Evolutionary conservation across 176 grass and related monocot genomes (phyloP), one percentile per base, ranked within the genome.

Genomic region (Hyparrhenia diplandra): DNA sequence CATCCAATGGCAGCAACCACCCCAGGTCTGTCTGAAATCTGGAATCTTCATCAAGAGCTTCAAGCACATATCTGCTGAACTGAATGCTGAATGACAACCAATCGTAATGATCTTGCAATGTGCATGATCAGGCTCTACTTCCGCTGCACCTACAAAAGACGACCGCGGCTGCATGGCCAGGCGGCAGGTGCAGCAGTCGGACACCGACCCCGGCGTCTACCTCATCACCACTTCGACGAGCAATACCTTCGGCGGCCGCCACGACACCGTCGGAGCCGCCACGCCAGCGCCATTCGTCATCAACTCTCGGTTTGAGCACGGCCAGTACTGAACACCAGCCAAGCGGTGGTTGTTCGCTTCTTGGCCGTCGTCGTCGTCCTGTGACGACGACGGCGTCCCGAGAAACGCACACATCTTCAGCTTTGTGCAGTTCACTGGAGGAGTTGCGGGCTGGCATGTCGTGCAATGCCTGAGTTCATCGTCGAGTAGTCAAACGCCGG

Each of bases 51-150:
- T n/a, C n/a, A n/a, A n/a, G n/a, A n/a, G n/a, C n/a, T n/a, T n/a
- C n/a, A n/a, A n/a, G n/a, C n/a, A n/a, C n/a, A n/a, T n/a, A n/a
- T n/a, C n/a, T n/a, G n/a, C n/a, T n/a, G n/a, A n/a, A n/a, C n/a
- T n/a, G n/a, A n/a, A n/a, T n/a, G n/a, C n/a, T n/a, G n/a, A n/a
- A n/a, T n/a, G n/a, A n/a, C n/a, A 35, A 34, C 37, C 3, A 40
- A 64, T 47, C 24, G 5, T 64, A n/a, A 9, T 64, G 3, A 49
- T 67, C 34, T 59, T 63, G 21, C n/a, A 5, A 9, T 5, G 11
- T 10, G 10, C n/a, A n/a, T n/a, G n/a, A n/a, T n/a, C 78, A 90
- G 88, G 79, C 69, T 71, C 34, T 90, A 90, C 54, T 86, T 82
- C 39, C 76, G 88, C 13, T 90, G 88, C 72, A 90, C 78, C 10